Evolutionary conservation across 441 rosid genomes (phyloP), one percentile per base, ranked within the genome.

Genomic region (Arabidopsis hybrid): DNA sequence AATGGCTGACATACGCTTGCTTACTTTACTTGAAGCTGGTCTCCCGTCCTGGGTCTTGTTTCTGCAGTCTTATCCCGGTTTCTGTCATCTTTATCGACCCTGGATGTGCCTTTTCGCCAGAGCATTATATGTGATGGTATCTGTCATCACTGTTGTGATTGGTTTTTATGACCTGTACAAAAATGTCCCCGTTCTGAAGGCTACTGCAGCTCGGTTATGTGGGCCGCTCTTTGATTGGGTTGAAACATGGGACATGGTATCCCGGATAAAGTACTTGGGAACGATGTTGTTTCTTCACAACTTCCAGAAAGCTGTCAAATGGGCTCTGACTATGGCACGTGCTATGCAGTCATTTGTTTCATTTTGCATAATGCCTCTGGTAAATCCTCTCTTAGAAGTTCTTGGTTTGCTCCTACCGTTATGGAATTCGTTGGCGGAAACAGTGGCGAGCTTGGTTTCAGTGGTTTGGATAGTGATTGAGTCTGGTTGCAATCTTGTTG

Each of bases 61-160:
- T 77, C 96, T 95, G 53, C 97, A 95, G 77, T 95, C 99, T 58
- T 95, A 93, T 85, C 98, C 98, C 4, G 93, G 87, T n/a, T 84
- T 95, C 65, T 89, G 95, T 72, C 95, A 95, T 83, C 83, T 93
- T 34, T 95, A 95, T 79, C 91, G 97, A 57, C 99, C 97, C 3
- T 95, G 99, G 99, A 95, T 95, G 99, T 95, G 98, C 78, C 97
- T 92, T 60, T 80, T 95, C n/a, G 97, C 91, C 32, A 85, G 99
- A 81, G 89, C 91, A 66, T 75, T 95, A 34, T 93, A 95, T 32
- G 95, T 95, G 79, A 31, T 88, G 57, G 78, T 95, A 49, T 95
- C 98, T 46, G 18, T 84, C 77, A 62, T 89, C 67, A 95, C 99
- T 8, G 98, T 95, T 62, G 81, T 93, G 35, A 90, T 93, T 40